Conservation (phyloP, 2,329 filamentous ascomycete genomes). For the Pezicula radicicola region DNA sequence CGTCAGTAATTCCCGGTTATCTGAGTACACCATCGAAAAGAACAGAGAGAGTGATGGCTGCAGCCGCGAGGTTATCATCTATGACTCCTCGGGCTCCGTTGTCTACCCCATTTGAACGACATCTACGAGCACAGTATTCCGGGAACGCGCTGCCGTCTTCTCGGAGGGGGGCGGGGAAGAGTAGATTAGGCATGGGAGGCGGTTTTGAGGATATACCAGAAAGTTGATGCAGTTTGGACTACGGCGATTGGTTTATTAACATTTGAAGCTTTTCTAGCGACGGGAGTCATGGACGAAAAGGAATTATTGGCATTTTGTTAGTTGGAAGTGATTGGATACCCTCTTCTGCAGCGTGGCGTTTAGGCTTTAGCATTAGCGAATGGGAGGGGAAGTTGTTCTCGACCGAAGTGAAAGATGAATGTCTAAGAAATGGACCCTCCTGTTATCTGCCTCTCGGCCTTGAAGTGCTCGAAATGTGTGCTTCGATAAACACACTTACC, state of each 20-base stretch:
- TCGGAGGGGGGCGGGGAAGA: constrained; percentile 14
- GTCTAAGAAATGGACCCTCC: neutral
- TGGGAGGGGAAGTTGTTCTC: constrained; percentile 5
- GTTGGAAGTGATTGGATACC: constrained; percentile 6
- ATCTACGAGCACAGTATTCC: constrained; percentile 28
- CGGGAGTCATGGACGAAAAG: neutral
- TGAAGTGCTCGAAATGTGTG: too few species aligned
- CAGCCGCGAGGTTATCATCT: constrained; percentile 34
- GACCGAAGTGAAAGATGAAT: neutral
- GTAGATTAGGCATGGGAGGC: constrained; percentile 15
- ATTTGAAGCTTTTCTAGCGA: neutral
- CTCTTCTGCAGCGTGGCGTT: constrained; percentile 16
- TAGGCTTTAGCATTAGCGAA: constrained; percentile 9
- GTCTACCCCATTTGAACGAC: constrained; percentile 39
- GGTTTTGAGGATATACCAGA: constrained; percentile 25
- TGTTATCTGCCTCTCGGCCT: too few species aligned
- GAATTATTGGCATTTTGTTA: constrained; percentile 1
- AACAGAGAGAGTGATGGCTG: constrained; percentile 36
- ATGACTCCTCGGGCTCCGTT: constrained; percentile 42
- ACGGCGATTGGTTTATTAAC: neutral
- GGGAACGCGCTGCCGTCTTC: constrained; percentile 15
- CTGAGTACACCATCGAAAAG: constrained; percentile 44
- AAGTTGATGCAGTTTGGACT: constrained; percentile 2
- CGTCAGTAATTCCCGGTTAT: constrained; percentile 22
- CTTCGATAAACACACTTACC: too few species aligned